Evolutionary conservation across 2,329 filamentous ascomycete genomes (phyloP).

Genomic region (Dothideomycetes sp.): DNA sequence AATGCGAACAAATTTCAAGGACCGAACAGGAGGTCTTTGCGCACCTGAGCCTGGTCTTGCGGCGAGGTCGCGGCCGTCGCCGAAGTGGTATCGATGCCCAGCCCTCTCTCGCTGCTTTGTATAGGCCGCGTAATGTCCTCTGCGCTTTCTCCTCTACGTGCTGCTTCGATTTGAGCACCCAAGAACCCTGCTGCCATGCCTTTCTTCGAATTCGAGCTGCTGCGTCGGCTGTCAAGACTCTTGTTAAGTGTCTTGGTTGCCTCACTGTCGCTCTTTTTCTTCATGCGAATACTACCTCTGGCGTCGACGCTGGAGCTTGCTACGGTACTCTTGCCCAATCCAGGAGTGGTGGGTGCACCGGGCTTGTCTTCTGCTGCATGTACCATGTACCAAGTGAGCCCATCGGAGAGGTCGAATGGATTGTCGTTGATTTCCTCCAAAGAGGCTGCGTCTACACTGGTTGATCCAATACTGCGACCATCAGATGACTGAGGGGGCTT

Average conservation of each 20-base stretch:
- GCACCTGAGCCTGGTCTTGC: slow-evolving; percentile 45
- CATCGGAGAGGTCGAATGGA: slow-evolving; percentile 91
- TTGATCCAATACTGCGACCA: slow-evolving; percentile 19
- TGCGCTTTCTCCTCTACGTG: background rate
- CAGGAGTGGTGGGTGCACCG: slow-evolving; percentile 78
- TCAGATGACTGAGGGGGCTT: slow-evolving; percentile 40
- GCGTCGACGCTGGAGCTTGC: slow-evolving; percentile 81
- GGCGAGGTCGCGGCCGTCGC: slow-evolving; percentile 51
- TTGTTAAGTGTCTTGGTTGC: slow-evolving; percentile 54
- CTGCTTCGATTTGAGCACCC: slow-evolving; percentile 8
- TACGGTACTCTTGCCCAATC: slow-evolving; percentile 83
- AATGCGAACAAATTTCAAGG: slow-evolving; percentile 22
- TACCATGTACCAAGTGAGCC: slow-evolving; percentile 89
- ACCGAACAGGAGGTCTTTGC: slow-evolving; percentile 36
- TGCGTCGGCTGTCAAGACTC: slow-evolving; percentile 83
- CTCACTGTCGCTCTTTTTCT: slow-evolving; percentile 28
- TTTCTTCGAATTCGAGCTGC: slow-evolving; percentile 77
- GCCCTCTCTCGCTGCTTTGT: slow-evolving; percentile 1
- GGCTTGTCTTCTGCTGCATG: slow-evolving; percentile 86
- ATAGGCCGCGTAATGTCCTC: background rate
- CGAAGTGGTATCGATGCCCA: slow-evolving; percentile 7
- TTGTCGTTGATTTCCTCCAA: slow-evolving; percentile 59
- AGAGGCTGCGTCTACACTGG: slow-evolving; percentile 9
- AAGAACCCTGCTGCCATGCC: slow-evolving; percentile 39
- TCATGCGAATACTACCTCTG: slow-evolving; percentile 53